These are phyloP conservation scores for Salix dunnii DNA, from an alignment of 345 rosid species.

Conservation along the genomic window DNA sequence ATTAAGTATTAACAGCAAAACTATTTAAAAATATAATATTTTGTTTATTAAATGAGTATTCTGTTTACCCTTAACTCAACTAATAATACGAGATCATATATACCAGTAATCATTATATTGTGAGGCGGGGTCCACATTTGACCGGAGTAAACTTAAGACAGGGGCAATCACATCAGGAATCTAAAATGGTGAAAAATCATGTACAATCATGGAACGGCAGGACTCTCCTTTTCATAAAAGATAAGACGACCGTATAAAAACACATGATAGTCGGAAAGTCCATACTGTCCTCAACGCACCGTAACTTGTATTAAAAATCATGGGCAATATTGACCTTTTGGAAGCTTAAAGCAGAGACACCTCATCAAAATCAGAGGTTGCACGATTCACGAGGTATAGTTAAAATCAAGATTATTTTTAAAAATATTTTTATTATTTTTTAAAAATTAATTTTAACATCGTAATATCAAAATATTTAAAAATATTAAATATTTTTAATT, in stretches of 20 bases:
- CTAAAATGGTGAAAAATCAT: neutral
- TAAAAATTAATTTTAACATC: too few species aligned
- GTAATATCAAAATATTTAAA: too few species aligned
- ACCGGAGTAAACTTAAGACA: constrained; percentile 10
- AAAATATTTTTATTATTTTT: too few species aligned
- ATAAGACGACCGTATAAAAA: neutral
- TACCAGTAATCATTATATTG: too few species aligned
- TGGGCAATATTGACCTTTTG: constrained; percentile 12
- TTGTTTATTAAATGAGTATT: too few species aligned
- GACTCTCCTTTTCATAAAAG: neutral
- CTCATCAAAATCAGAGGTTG: neutral
- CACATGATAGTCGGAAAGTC: neutral
- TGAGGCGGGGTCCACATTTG: neutral
- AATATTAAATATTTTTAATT: too few species aligned
- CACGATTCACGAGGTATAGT: constrained; percentile 4
- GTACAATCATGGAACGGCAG: constrained; percentile 3
- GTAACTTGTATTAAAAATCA: neutral
- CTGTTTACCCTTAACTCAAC: too few species aligned
- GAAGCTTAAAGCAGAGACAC: neutral
- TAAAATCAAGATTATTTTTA: too few species aligned
- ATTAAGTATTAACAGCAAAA: too few species aligned
- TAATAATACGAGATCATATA: too few species aligned
- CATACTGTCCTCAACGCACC: neutral
- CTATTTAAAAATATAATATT: too few species aligned
- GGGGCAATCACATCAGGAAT: neutral